A percentile compares a stretch with the other conserved stretches of the same genome.
These are phyloP conservation scores for Arabidopsis suecica DNA, from an alignment of 345 rosid genomes.

Conservation along the genomic window DNA sequence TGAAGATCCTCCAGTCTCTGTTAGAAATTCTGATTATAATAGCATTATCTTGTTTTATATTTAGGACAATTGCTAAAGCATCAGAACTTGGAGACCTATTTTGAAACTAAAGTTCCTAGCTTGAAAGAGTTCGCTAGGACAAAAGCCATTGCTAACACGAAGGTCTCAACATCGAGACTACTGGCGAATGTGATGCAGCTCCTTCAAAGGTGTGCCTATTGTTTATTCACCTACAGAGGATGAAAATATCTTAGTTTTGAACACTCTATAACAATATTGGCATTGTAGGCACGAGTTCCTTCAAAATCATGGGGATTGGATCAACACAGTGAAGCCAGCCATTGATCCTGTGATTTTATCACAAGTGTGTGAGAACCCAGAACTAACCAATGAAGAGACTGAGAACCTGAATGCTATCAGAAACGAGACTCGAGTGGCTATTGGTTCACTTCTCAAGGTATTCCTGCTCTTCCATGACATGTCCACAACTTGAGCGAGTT, in stretches of 20 bases:
- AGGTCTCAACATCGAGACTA: constrained; percentile 57
- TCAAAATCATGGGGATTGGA: constrained; percentile 73
- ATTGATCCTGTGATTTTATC: constrained; percentile 62
- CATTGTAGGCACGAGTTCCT: constrained; percentile 78
- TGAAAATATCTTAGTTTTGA: constrained; percentile 18
- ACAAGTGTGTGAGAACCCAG: constrained; percentile 53
- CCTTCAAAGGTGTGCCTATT: constrained; percentile 69
- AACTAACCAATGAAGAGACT: constrained; percentile 54
- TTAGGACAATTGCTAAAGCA: constrained; percentile 87
- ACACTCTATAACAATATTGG: constrained; percentile 23
- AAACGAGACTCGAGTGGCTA: constrained; percentile 75
- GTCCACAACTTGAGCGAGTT: constrained; percentile 4
- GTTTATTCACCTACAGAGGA: constrained; percentile 30
- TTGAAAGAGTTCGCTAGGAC: constrained; percentile 66
- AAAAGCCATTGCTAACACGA: constrained; percentile 56
- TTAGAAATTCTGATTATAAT: constrained; percentile 22
- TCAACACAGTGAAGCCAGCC: constrained; percentile 67
- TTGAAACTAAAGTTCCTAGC: constrained; percentile 77
- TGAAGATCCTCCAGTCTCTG: neutral
- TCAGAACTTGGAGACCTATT: constrained; percentile 63
- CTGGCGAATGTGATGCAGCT: constrained; percentile 68
- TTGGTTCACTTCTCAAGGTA: constrained; percentile 85
- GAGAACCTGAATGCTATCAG: constrained; percentile 73
- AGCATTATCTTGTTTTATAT: constrained; percentile 28
- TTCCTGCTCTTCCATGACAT: constrained; percentile 13